phyloP scores from a whole-genome alignment of 352 stramenopile species.

The Globisporangium alternatum region DNA sequence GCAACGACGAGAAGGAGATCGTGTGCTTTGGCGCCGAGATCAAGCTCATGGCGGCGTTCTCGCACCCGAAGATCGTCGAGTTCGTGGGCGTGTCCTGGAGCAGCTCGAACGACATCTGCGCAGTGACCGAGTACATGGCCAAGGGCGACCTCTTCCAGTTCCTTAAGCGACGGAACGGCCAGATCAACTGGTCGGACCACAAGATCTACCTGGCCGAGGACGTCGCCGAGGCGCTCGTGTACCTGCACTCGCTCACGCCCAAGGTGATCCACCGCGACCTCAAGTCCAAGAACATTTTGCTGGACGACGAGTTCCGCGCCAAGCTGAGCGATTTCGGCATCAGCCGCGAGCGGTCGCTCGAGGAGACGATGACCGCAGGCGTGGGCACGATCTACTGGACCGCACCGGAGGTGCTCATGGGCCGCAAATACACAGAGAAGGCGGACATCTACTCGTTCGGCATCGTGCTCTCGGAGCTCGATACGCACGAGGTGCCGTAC shows the following conservation, averaged over 20 bases:
- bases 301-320: constrained; percentile 58
- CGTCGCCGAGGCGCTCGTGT: constrained; percentile 67
- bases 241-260: constrained; percentile 65
- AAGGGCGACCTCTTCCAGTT: constrained; percentile 75
- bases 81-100: constrained; percentile 80
- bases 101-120: constrained; percentile 61
- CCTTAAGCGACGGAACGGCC: constrained; percentile 58
- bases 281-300: constrained; percentile 77
- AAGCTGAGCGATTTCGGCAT: constrained; percentile 81
- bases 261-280: constrained; percentile 83
- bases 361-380: constrained; percentile 81
- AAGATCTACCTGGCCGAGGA: constrained; percentile 74
- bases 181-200: constrained; percentile 73
- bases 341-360: constrained; percentile 66
- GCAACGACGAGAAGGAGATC: constrained; percentile 81
- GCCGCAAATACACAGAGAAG: constrained; percentile 84
- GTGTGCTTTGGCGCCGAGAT: constrained; percentile 84
- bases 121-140: constrained; percentile 82
- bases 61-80: constrained; percentile 80
- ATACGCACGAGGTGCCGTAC: constrained; percentile 78
- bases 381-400: constrained; percentile 87
- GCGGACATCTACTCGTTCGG: constrained; percentile 85
- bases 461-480: constrained; percentile 78
- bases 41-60: constrained; percentile 83
- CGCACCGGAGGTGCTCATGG: constrained; percentile 75